A percentile compares a stretch with the other conserved stretches of the same genome.
phyloP scores from a whole-genome alignment of 805 yeast species.

The Candida multigemmis region DNA sequence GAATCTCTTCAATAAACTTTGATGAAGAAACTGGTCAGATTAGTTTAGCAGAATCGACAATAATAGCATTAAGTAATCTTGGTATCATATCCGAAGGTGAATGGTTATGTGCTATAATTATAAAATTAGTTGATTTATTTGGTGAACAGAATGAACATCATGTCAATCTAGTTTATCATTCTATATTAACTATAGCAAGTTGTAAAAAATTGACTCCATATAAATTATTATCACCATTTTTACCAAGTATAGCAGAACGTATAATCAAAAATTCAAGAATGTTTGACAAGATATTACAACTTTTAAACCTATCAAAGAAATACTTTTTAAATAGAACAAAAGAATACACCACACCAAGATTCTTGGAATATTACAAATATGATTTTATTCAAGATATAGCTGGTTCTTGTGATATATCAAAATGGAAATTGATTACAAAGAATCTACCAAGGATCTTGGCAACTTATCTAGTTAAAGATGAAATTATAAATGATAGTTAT shows the following conservation, averaged over 20 bases:
- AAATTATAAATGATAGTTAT: constrained; percentile 37
- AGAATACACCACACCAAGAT: constrained; percentile 66
- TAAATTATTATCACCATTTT: constrained; percentile 69
- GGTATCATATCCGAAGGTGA: constrained; percentile 59
- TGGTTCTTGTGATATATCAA: constrained; percentile 33
- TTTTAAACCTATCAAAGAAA: constrained; percentile 52
- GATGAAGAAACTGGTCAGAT: constrained; percentile 10
- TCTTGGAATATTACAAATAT: constrained; percentile 56
- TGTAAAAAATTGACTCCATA: constrained; percentile 59
- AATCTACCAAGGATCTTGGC: constrained; percentile 50
- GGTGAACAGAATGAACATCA: constrained; percentile 59
- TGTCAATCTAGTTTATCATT: constrained; percentile 60
- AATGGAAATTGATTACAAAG: constrained; percentile 38
- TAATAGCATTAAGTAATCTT: constrained; percentile 55
- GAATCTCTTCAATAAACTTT: constrained; percentile 34
- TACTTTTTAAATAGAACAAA: constrained; percentile 63
- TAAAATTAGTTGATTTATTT: constrained; percentile 57
- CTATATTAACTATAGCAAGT: constrained; percentile 49
- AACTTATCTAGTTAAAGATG: constrained; percentile 43
- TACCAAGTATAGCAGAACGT: constrained; percentile 61
- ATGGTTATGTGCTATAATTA: constrained; percentile 53
- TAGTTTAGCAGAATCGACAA: constrained; percentile 49
- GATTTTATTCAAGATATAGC: constrained; percentile 62
- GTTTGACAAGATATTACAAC: constrained; percentile 50
- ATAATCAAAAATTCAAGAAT: constrained; percentile 53